A percentile compares a stretch with the other conserved stretches of the same genome.
phyloP scores from a whole-genome alignment of 164 flowering plant species.

The Magnolia kwangsiensis region DNA sequence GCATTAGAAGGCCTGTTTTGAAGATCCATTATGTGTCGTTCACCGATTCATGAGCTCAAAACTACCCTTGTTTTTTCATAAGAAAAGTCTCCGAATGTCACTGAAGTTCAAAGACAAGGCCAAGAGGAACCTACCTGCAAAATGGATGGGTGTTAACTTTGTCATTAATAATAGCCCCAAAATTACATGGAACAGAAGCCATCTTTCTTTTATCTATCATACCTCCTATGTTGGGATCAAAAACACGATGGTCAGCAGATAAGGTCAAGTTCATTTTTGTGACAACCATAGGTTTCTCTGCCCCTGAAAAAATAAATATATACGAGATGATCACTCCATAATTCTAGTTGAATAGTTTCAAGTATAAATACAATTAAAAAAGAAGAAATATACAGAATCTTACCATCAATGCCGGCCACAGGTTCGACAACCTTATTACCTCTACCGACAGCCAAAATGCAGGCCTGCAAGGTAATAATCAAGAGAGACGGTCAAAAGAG shows the following conservation, averaged over 20 bases:
- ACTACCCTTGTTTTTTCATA: conserved; percentile 23
- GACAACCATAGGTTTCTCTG: conserved; percentile 64
- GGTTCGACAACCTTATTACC: conserved; percentile 88
- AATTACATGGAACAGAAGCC: background rate
- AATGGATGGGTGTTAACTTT: background rate
- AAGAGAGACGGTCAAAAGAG: conserved; percentile 2
- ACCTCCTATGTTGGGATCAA: conserved; percentile 93
- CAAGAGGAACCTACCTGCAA: conserved; percentile 69
- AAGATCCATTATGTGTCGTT: background rate
- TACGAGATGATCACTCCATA: background rate
- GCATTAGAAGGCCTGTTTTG: background rate
- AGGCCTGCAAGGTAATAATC: conserved; percentile 50
- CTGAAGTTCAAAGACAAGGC: conserved; percentile 65
- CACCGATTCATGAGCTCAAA: background rate
- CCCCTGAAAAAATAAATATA: conserved; percentile 39
- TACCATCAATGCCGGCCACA: conserved; percentile 67
- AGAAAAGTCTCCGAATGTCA: conserved; percentile 67
- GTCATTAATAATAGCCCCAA: background rate
- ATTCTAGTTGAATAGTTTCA: background rate
- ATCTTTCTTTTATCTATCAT: conserved; percentile 1
- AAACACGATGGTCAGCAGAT: conserved; percentile 95
- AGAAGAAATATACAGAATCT: conserved; percentile 8
- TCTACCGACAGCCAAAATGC: conserved; percentile 96
- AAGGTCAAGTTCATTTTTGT: conserved; percentile 79
- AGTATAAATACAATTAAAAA: background rate